phyloP scores from a whole-genome alignment of 176 grass and related monocot species.

The Echinochloa phyllopogon region DNA sequence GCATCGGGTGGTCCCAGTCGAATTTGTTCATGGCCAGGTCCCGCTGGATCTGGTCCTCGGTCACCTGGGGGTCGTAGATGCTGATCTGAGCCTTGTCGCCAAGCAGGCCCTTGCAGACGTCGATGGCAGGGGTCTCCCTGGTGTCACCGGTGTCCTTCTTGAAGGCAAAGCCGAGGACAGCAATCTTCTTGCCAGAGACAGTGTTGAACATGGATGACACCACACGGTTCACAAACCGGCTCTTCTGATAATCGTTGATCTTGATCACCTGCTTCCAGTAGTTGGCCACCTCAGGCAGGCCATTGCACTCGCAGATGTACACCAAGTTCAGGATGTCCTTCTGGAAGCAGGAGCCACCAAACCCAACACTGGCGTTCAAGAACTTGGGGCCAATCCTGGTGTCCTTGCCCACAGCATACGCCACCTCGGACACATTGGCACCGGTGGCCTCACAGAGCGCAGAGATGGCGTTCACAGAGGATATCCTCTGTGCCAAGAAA shows the following conservation, averaged over 20 bases:
- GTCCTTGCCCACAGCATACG: constrained; percentile 80
- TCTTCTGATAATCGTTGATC: constrained; percentile 99
- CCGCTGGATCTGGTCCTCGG: constrained; percentile 86
- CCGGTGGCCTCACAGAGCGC: constrained; percentile 92
- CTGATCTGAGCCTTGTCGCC: constrained; percentile 86
- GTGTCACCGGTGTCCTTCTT: constrained; percentile 97
- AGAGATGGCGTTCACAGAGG: constrained; percentile 89
- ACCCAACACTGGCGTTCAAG: constrained; percentile 86
- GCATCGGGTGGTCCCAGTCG: constrained; percentile 93
- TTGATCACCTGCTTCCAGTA: constrained; percentile 99
- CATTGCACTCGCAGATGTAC: constrained; percentile 96
- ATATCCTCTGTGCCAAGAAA: constrained; percentile 91
- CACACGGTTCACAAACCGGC: constrained; percentile 88
- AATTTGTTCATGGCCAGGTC: constrained; percentile 96
- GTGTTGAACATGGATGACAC: constrained; percentile 96
- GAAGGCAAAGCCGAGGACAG: constrained; percentile 89
- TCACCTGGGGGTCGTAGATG: constrained; percentile 91
- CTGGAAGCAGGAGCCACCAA: constrained; percentile 91
- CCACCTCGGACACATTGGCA: constrained; percentile 78
- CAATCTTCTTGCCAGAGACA: constrained; percentile 82
- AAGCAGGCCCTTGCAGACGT: constrained; percentile 85
- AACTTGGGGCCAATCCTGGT: constrained; percentile 87
- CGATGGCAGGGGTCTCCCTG: constrained; percentile 87
- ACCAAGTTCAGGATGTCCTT: constrained; percentile 95
- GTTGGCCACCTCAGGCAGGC: constrained; percentile 86